Evolutionary conservation across 331 rosid species (phyloP).

Genomic region (Phaseolus coccineus): DNA sequence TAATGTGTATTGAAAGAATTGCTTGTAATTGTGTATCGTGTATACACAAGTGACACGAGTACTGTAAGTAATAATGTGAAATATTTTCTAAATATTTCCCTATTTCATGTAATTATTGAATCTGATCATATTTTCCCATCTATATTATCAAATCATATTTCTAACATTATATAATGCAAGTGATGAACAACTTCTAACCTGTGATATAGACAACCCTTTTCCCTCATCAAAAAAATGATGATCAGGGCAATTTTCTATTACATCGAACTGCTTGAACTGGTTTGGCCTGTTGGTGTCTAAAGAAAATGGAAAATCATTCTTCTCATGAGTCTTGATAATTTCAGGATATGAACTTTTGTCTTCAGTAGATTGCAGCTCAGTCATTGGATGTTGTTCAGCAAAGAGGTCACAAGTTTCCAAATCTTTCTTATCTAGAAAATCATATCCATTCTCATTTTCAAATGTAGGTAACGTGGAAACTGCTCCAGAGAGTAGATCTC

Average conservation of each 20-base stretch:
- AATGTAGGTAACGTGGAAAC: slow-evolving; percentile 55
- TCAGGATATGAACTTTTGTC: slow-evolving; percentile 51
- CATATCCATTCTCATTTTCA: slow-evolving; percentile 57
- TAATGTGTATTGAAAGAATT: neutral
- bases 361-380: slow-evolving; percentile 49
- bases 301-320: slow-evolving; percentile 51
- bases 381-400: slow-evolving; percentile 49
- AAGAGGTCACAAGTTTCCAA: slow-evolving; percentile 56
- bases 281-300: slow-evolving; percentile 46
- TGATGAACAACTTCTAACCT: slow-evolving; percentile 62
- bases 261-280: slow-evolving; percentile 73
- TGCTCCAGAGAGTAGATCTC: slow-evolving; percentile 55
- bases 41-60: too few species aligned
- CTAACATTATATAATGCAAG: neutral
- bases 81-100: too few species aligned
- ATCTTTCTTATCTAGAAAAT: slow-evolving; percentile 52
- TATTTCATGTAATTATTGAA: too few species aligned
- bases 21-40: too few species aligned
- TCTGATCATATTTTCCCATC: too few species aligned
- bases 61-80: too few species aligned
- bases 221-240: slow-evolving; percentile 70
- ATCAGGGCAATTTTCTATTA: slow-evolving; percentile 72
- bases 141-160: too few species aligned
- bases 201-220: slow-evolving; percentile 58
- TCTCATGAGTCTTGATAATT: slow-evolving; percentile 42